A percentile compares a stretch with the other conserved stretches of the same genome.
Evolutionary conservation across 371 early-diverging fungal species (phyloP).

Genomic region (Funneliformis caledonium): DNA sequence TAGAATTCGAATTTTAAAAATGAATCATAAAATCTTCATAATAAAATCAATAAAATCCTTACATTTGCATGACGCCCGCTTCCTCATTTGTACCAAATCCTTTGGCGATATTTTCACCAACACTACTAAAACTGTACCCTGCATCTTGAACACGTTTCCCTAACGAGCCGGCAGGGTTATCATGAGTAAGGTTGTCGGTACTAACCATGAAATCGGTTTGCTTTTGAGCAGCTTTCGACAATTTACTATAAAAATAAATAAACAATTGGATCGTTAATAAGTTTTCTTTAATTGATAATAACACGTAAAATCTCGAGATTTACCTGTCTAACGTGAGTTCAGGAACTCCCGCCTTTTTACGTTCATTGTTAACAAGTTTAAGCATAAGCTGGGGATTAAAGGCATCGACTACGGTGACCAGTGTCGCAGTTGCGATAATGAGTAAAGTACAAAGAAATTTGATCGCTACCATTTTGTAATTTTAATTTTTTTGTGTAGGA

Average conservation of each 20-base stretch:
- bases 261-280: not conserved
- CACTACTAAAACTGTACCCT: slow-evolving; percentile 45
- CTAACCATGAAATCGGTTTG: slow-evolving; percentile 51
- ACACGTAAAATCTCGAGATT: no score
- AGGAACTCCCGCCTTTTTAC: not conserved
- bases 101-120: slow-evolving; percentile 52
- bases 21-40: no score
- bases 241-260: not conserved
- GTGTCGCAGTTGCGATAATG: not conserved
- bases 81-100: slow-evolving; percentile 42
- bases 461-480: not conserved
- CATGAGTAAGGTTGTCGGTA: slow-evolving; percentile 49
- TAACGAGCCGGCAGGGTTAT: slow-evolving; percentile 45
- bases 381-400: not conserved
- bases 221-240: slow-evolving; percentile 40
- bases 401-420: not conserved
- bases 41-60: no score
- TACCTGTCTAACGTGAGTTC: not conserved
- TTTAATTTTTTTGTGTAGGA: no score
- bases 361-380: not conserved
- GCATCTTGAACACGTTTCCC: slow-evolving; percentile 44
- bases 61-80: slow-evolving; percentile 44
- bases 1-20: not conserved
- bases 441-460: not conserved
- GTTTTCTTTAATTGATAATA: not conserved